Conservation (phyloP, 2,329 filamentous ascomycete genomes). For the Aspergillus glaucus region DNA sequence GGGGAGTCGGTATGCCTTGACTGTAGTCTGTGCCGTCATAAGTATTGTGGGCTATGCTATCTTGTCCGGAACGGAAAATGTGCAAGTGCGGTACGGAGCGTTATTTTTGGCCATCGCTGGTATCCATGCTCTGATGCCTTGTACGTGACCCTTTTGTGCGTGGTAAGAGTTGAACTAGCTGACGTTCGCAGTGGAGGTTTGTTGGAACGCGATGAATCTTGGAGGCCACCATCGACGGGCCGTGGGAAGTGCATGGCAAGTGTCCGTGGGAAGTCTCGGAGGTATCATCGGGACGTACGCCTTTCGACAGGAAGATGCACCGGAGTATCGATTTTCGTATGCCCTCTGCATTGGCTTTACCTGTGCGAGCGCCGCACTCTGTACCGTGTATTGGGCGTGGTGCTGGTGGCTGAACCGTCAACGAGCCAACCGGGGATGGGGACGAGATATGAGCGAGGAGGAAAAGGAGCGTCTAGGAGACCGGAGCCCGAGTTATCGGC, state of each 20-base stretch:
- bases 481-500: slow-evolving; percentile 6
- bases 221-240: slow-evolving; percentile 46
- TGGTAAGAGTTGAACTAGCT: neutral
- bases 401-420: slow-evolving; percentile 19
- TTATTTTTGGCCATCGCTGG: slow-evolving; percentile 20
- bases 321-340: slow-evolving; percentile 19
- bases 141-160: slow-evolving; percentile 6
- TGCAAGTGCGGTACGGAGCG: slow-evolving; percentile 21
- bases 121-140: slow-evolving; percentile 17
- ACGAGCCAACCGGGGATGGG: slow-evolving; percentile 14
- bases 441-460: slow-evolving; percentile 17
- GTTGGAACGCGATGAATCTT: slow-evolving; percentile 53
- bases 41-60: slow-evolving; percentile 25
- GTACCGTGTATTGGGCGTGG: slow-evolving; percentile 17
- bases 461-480: slow-evolving; percentile 20
- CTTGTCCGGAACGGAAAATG: slow-evolving; percentile 16
- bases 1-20: slow-evolving; percentile 25
- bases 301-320: slow-evolving; percentile 36
- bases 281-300: slow-evolving; percentile 49
- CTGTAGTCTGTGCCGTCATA: slow-evolving; percentile 22
- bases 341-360: slow-evolving; percentile 18
- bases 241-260: slow-evolving; percentile 46
- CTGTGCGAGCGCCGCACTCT: slow-evolving; percentile 15
- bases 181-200: slow-evolving; percentile 27
- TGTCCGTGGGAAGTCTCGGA: slow-evolving; percentile 45